Conservation (phyloP, 179 eudicot genomes). For the Beta corolliflora region DNA sequence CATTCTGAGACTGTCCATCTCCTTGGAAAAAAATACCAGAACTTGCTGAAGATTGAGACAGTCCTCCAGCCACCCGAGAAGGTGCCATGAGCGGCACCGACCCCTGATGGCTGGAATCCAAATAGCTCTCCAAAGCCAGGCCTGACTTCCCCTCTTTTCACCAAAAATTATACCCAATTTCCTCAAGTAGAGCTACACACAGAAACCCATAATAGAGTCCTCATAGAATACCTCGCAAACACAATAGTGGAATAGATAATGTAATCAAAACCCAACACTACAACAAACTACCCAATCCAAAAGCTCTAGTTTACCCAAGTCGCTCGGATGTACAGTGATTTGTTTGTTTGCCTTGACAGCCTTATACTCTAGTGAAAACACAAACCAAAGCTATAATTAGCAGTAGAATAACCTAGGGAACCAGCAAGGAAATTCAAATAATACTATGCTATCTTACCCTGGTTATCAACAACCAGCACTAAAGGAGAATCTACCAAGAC, state of each 20-base stretch:
- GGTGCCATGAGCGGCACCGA: slow-evolving; percentile 67
- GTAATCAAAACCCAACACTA: slow-evolving; percentile 23
- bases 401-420: slow-evolving; percentile 26
- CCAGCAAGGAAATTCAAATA: neutral
- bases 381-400: slow-evolving; percentile 38
- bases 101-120: slow-evolving; percentile 62
- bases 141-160: slow-evolving; percentile 36
- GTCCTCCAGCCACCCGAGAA: slow-evolving; percentile 72
- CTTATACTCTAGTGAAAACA: slow-evolving; percentile 35
- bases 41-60: slow-evolving; percentile 72
- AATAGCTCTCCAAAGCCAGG: slow-evolving; percentile 57
- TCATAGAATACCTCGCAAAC: slow-evolving; percentile 25
- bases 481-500: neutral
- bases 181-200: slow-evolving; percentile 31
- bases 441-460: neutral
- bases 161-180: slow-evolving; percentile 19
- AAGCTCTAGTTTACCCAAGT: slow-evolving; percentile 30
- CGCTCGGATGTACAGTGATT: slow-evolving; percentile 27
- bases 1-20: slow-evolving; percentile 63
- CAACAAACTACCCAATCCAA: slow-evolving; percentile 32
- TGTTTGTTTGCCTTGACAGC: slow-evolving; percentile 29
- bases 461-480: neutral
- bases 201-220: slow-evolving; percentile 30
- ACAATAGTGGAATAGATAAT: slow-evolving; percentile 15
- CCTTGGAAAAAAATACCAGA: slow-evolving; percentile 90